Percentiles rank a stretch among this genome's conserved stretches.
phyloP scores from a whole-genome alignment of 805 yeast species.

The Wickerhamomyces sydowiorum region DNA sequence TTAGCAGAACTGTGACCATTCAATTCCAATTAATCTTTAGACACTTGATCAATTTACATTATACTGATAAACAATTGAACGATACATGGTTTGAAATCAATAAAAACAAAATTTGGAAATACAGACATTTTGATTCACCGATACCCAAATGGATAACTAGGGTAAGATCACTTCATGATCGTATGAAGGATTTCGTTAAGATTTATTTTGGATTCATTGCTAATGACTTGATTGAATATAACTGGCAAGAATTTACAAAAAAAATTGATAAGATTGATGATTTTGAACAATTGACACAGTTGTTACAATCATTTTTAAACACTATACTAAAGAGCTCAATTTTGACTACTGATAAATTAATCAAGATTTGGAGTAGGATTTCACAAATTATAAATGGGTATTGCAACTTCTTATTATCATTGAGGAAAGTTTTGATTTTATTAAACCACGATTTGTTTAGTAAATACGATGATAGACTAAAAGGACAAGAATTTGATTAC shows the following conservation, averaged over 20 bases:
- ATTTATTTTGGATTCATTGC: conserved; percentile 51
- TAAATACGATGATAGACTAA: conserved; percentile 31
- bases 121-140: conserved; percentile 34
- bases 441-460: conserved; percentile 40
- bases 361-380: conserved; percentile 39
- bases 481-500: conserved; percentile 32
- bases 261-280: conserved; percentile 24
- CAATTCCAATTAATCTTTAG: conserved; percentile 81
- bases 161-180: conserved; percentile 47
- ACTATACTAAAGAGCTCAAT: conserved; percentile 61
- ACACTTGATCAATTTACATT: conserved; percentile 57
- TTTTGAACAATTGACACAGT: conserved; percentile 38
- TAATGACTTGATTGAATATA: conserved; percentile 52
- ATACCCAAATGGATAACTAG: conserved; percentile 49
- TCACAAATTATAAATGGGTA: conserved; percentile 42
- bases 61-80: conserved; percentile 52
- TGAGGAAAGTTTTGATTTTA: conserved; percentile 48
- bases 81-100: conserved; percentile 69
- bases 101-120: conserved; percentile 62
- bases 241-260: conserved; percentile 37
- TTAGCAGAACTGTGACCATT: conserved; percentile 62
- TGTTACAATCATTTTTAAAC: conserved; percentile 53
- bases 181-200: conserved; percentile 45
- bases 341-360: conserved; percentile 51
- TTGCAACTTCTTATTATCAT: conserved; percentile 43